Base-by-base conservation (phyloP, 495 filamentous ascomycete species). In the Endocarpon pusillum region DNA sequence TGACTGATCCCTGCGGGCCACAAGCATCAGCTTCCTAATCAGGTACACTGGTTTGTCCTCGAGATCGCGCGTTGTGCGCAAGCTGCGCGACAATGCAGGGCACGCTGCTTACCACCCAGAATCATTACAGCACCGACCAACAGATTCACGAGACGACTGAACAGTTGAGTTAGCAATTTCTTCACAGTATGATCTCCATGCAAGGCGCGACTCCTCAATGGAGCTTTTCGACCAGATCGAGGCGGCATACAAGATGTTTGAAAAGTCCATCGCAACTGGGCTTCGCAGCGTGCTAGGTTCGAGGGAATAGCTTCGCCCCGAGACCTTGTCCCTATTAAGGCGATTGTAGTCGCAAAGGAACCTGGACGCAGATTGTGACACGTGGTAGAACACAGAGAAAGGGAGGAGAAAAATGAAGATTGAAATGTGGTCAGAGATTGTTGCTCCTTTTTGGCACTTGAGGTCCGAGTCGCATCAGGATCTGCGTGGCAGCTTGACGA, bases 141-240 rank as follows among this genome's bases (percentile, higher is more conserved):
- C 42, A 96, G 65, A 68, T 99, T 99, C 46, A 91, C 82, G 44
- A 96, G 71, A 41, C 89, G 91, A 61, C 85, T 94, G 45, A 17
- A 43, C 38, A 29, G 12, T 28, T 10, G 39, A 25, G 29, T 49
- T 38, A 62, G 53, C 38, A 33, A 43, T 25, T 29, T 35, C 17
- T 32, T 33, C 5, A 19, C n/a, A n/a, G 17, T 12, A 4, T 19
- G 17, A 22, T 15, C 28, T 19, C 18, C 26, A 35, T 35, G 22
- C 28, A 31, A 33, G 38, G 40, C 24, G 34, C 26, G 18, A 18
- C 24, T 12, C 0, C 21, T 27, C 10, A 14, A 28, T 3, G 4
- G 35, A 17, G 29, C n/a, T 23, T 11, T 8, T 15, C 4, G 10
- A 3, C 7, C 19, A 28, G 17, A 34, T 16, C 19, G 12, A 24